Evolutionary conservation across 805 yeast species (phyloP), one percentile per base, ranked within the genome.

Genomic region (Candida stauntonica): DNA sequence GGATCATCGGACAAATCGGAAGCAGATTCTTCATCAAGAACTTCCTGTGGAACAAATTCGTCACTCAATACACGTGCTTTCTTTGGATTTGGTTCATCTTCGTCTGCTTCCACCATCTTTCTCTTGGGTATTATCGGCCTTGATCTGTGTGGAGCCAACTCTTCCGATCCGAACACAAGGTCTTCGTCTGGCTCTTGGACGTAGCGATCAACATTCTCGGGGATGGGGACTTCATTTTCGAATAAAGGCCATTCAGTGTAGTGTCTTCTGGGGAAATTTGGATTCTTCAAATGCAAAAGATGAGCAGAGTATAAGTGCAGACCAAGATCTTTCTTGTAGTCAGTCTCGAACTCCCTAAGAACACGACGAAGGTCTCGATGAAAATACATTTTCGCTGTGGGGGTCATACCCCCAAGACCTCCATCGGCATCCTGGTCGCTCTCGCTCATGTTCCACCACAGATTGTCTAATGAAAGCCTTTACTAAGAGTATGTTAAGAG

Each of bases 181-280:
- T 33, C 39, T 7, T 24, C 37, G 4, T 23, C 27, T 5, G 44
- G 47, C 21, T 44, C 47, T 17, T 36, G 41, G 4, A 20, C 33
- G 16, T 41, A 44, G 17, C 16, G 20, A 12, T 14, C 11, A 15
- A 24, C n/a, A 9, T 19, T 23, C 16, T 42, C 41, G 0, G 74
- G 75, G 16, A 60, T 63, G 0, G 75, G 75, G 0, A 68, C 67
- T 5, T 47, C 41, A 2, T 51, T 48, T 3, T 32, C 8, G 0
- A 61, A 51, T 27, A 69, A 53, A 1, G 91, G 91, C 91, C 91
- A 83, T 4, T 68, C 52, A 0, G 75, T 53, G 80, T 85, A 81
- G 53, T 38, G 32, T 47, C 31, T 36, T 45, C 35, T 31, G 72
- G 72, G 61, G 65, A 64, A 43, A 38, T 26, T 36, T 57, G 64